Base-by-base conservation (phyloP, 768 basidiomycete genomes). In the Boletus sp. region DNA sequence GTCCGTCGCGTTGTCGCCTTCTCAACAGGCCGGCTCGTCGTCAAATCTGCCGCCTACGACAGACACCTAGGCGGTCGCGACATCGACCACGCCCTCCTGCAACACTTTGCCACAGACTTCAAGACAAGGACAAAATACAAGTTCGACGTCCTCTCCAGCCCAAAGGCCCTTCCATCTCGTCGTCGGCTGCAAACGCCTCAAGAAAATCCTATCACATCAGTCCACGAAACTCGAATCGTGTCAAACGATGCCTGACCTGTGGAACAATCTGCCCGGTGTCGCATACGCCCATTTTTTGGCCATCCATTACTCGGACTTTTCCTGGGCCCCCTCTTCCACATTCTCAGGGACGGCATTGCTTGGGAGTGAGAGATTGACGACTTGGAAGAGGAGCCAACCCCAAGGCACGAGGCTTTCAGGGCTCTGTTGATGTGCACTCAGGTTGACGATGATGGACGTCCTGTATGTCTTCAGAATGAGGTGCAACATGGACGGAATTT, bases 221-320 rank as follows among this genome's bases (percentile, higher is more conserved):
- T 29, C 29, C 39, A 54, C 30, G 32, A 12, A 10, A 29, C 1
- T 28, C 18, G 11, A 24, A 6, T 32, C 10, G 9, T 12, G 28
- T 9, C 5, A 10, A 53, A 49, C 36, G 14, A 49, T 12, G 50
- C 5, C 68, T 6, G 53, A 86, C 82, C 88, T 80, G 65, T 89
- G 87, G 80, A 94, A 94, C 15, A 94, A 75, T 24, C 86, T 78
- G 36, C 89, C 89, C 8, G 95, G 76, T 36, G 84, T 84, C n/a
- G 80, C 83, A 67, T 87, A 94, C 1, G 93, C 90, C 94, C 93
- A 95, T 68, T 96, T 96, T 75, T 95, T 95, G 9, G 87, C 82
- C 68, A 86, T 88, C 89, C 92, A 92, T 92, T 93, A 96, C 64
- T 91, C 89, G 46, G 78, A 83, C 47, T 78, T 79, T 74, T 94